Evolutionary conservation across 176 grass and related monocot genomes (phyloP).

Genomic region (Elymus sibiricus): DNA sequence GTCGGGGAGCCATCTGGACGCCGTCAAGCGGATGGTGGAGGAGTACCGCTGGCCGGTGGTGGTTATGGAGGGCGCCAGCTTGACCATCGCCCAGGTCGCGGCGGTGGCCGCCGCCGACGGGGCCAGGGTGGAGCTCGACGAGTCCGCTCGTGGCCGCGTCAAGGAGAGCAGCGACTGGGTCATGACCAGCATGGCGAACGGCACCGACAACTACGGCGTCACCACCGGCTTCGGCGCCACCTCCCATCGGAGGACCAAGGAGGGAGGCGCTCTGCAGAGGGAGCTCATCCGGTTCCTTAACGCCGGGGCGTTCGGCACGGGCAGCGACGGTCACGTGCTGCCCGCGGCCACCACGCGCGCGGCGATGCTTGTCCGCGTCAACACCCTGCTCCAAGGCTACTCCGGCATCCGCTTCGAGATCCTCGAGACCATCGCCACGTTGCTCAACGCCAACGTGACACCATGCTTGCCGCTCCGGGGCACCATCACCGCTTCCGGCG

Average conservation of each 20-base stretch:
- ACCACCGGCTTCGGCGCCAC: constrained; percentile 13
- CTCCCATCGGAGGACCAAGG: constrained; percentile 4
- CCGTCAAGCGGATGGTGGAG: constrained; percentile 66
- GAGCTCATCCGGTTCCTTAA: constrained; percentile 26
- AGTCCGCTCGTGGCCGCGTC: neutral
- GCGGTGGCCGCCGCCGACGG: constrained; percentile 47
- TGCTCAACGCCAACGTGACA: constrained; percentile 51
- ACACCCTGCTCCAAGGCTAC: constrained; percentile 53
- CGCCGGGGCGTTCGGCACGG: constrained; percentile 51
- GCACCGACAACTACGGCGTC: constrained; percentile 6
- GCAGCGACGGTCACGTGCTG: constrained; percentile 35
- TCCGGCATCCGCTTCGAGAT: constrained; percentile 59
- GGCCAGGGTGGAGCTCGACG: neutral
- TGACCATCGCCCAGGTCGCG: constrained; percentile 66
- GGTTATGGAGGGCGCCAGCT: constrained; percentile 55
- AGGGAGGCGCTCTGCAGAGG: constrained; percentile 1
- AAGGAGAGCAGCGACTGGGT: constrained; percentile 14
- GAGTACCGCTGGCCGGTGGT: constrained; percentile 54
- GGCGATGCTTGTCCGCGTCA: constrained; percentile 57
- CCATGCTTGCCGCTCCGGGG: constrained; percentile 31
- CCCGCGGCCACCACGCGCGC: constrained; percentile 32
- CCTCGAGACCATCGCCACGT: constrained; percentile 39
- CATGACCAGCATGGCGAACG: constrained; percentile 12
- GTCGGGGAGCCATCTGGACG: constrained; percentile 53
- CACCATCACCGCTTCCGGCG: neutral